Conservation (phyloP, 2,329 filamentous ascomycete genomes). For the Chrysoporthe deuterocubensis region DNA sequence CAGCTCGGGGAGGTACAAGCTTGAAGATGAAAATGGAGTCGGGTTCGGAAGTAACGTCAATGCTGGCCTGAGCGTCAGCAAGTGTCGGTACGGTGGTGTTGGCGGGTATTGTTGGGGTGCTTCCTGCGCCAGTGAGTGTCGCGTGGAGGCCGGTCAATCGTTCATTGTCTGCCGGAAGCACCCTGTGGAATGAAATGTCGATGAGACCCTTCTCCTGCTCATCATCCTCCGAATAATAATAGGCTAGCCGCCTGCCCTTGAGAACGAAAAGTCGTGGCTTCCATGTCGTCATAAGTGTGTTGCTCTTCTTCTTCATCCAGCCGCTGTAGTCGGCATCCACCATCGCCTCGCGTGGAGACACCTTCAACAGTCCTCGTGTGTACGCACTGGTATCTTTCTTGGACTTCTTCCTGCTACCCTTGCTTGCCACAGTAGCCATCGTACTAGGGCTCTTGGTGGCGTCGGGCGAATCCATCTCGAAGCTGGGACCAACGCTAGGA, state of each 20-base stretch:
- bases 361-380: constrained; percentile 80
- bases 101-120: constrained; percentile 61
- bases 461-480: constrained; percentile 79
- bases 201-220: constrained; percentile 93
- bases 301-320: constrained; percentile 99
- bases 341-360: constrained; percentile 82
- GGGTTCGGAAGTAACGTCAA: constrained; percentile 43
- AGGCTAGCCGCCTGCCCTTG: constrained; percentile 86
- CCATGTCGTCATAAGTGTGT: constrained; percentile 96
- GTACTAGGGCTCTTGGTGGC: constrained; percentile 60
- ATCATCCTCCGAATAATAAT: constrained; percentile 95
- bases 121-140: constrained; percentile 84
- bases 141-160: constrained; percentile 89
- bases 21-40: constrained; percentile 97
- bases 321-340: constrained; percentile 84
- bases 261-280: constrained; percentile 96
- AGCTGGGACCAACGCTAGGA: constrained; percentile 67
- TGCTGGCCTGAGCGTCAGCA: constrained; percentile 52
- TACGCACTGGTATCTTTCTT: constrained; percentile 98
- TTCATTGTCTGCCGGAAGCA: constrained; percentile 93
- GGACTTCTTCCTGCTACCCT: constrained; percentile 66
- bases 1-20: constrained; percentile 85
- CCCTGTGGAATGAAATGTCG: constrained; percentile 95
- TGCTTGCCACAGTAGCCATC: constrained; percentile 50
- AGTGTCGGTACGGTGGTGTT: constrained; percentile 51